A percentile compares a stretch with the other conserved stretches of the same genome.
phyloP scores from a whole-genome alignment of 2,329 filamentous ascomycete genomes.

The Ustilaginoidea virens region DNA sequence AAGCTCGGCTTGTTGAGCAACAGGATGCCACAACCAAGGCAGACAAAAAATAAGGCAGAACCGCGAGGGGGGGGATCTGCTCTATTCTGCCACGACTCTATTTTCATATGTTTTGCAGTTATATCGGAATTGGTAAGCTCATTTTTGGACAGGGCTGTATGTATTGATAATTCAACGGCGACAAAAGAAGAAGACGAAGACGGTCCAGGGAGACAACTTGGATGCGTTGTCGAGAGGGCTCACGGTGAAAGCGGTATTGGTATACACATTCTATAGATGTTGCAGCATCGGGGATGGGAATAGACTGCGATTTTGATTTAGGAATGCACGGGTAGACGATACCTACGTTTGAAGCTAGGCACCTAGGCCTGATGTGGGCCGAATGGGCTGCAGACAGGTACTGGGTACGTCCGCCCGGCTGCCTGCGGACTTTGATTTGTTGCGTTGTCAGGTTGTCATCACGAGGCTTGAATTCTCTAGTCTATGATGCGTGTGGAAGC shows the following conservation, averaged over 20 bases:
- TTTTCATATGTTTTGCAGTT: constrained; percentile 10
- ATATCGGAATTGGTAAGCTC: background rate
- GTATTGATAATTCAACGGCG: constrained; percentile 2
- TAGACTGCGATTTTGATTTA: constrained; percentile 4
- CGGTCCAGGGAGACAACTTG: background rate
- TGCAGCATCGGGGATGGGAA: constrained; percentile 1
- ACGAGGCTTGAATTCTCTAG: no score
- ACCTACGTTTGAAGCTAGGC: no score
- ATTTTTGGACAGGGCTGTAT: constrained; percentile 2
- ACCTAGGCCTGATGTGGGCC: no score
- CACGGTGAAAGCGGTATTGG: background rate
- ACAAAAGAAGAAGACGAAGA: background rate
- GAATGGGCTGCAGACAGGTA: no score
- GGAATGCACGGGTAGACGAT: no score
- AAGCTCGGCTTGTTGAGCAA: constrained; percentile 14
- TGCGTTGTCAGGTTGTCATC: no score
- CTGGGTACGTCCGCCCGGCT: no score
- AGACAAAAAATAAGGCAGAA: constrained; percentile 2
- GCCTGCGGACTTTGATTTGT: no score
- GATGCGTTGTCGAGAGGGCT: no score
- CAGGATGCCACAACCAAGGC: constrained; percentile 8
- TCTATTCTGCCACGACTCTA: constrained; percentile 12
- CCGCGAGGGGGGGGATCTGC: background rate
- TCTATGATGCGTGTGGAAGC: no score
- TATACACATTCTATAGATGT: constrained; percentile 2